phyloP scores from a whole-genome alignment of 495 filamentous ascomycete species.

The Clavariopsis aquatica region DNA sequence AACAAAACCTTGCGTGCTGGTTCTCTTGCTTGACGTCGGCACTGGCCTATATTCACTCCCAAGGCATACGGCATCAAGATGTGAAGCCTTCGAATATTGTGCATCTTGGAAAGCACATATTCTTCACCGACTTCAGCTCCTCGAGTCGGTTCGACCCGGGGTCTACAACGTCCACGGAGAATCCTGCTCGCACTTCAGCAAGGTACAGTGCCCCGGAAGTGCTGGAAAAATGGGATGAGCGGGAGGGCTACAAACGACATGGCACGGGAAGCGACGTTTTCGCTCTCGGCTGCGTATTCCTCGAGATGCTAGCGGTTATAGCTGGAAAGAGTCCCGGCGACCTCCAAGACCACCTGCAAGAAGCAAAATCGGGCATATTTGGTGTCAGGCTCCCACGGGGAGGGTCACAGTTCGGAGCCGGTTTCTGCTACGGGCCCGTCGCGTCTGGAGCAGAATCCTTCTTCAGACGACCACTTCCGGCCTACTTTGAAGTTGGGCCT shows the following conservation, averaged over 20 bases:
- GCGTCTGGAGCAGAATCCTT: not conserved
- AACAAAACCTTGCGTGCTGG: not conserved
- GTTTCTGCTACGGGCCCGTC: not conserved
- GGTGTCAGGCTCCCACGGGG: not conserved
- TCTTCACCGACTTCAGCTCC: slow-evolving; percentile 19
- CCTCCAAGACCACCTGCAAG: slow-evolving; percentile 1
- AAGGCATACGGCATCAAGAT: slow-evolving; percentile 9
- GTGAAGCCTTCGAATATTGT: slow-evolving; percentile 14
- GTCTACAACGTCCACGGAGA: slow-evolving; percentile 10
- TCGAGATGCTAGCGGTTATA: slow-evolving; percentile 15
- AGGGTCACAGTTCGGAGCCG: not conserved
- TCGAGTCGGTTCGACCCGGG: slow-evolving; percentile 2
- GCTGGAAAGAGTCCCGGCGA: not conserved
- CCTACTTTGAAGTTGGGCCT: no score
- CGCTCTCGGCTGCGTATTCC: slow-evolving; percentile 19
- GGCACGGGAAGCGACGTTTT: slow-evolving; percentile 12
- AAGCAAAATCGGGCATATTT: not conserved
- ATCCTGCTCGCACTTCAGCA: slow-evolving; percentile 1
- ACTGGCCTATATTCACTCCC: slow-evolving; percentile 8
- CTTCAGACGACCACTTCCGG: not conserved
- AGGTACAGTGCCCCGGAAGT: slow-evolving; percentile 6
- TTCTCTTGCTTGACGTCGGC: slow-evolving; percentile 8
- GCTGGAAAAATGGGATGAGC: not conserved
- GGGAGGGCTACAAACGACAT: not conserved
- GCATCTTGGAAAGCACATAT: not conserved